Evolutionary conservation across 257 asterid genomes (phyloP), one percentile per base, ranked within the genome.

Genomic region (Haberlea rhodopensis): DNA sequence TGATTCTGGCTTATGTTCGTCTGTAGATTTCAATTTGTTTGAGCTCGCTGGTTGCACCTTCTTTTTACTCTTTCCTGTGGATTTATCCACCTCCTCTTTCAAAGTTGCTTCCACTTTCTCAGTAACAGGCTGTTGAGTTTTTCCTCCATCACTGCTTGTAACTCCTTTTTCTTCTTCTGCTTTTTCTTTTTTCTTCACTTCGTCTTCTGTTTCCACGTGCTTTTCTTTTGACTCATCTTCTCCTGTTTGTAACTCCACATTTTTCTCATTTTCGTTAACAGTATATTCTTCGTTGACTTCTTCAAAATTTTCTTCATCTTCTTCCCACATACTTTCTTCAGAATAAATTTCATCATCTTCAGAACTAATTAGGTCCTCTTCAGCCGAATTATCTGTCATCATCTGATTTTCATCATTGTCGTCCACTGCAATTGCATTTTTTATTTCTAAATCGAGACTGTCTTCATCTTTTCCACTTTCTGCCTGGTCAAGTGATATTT

Each of bases 1-100:
- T 45, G 90, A 63, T 73, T 79, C 87, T 8, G 79, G 79, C 63
- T 78, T 75, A 61, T 80, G 76, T 31, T 71, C 70, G 37, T 20
- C 79, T 73, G 61, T 43, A 65, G 78, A 27, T 28, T 72, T 79
- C 65, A 57, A 65, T 65, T 82, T 84, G 75, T 75, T 77, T 31
- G 57, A 63, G 52, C 32, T 62, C 40, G 46, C 78, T 37, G 49
- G 65, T 8, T 51, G 49, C 51, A 25, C 71, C 75, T 61, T 48
- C 62, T 63, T 73, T 46, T 43, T 62, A 27, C 23, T 73, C 32
- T 53, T 53, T 65, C 70, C 57, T 13, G 69, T 79, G 10, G 75
- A 70, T 70, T 67, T 79, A 49, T 72, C 71, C 22, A 52, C 62
- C 61, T 74, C 68, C 73, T 75, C 69, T 66, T 51, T 79, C 68